These are phyloP conservation scores for cucumber (Cucumis sativus) DNA, from an alignment of 306 rosid genomes.

Conservation along the genomic window Cucumber_9930_V3 NC_026655.2:17183501-17184000, in stretches of 20 bases:
- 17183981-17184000: not conserved
- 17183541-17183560: too few species aligned
- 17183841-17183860: not conserved
- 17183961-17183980: not conserved
- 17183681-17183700: not conserved
- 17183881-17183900: not conserved
- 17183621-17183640: too few species aligned
- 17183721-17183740: not conserved
- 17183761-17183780: not conserved
- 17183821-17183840: not conserved
- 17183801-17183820: not conserved
- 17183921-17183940: not conserved
- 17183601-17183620: too few species aligned
- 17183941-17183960: not conserved
- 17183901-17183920: not conserved
- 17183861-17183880: not conserved
- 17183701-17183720: not conserved
- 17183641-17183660: too few species aligned
- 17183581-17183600: too few species aligned
- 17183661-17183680: not conserved
- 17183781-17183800: not conserved
- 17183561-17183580: too few species aligned
- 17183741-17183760: not conserved
- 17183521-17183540: too few species aligned
- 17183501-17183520: too few species aligned